Percentiles rank a stretch among this genome's conserved stretches.
These are phyloP conservation scores for Jaenimonas drosophilae DNA, from an alignment of 208 protist species.

Conservation along the genomic window DNA sequence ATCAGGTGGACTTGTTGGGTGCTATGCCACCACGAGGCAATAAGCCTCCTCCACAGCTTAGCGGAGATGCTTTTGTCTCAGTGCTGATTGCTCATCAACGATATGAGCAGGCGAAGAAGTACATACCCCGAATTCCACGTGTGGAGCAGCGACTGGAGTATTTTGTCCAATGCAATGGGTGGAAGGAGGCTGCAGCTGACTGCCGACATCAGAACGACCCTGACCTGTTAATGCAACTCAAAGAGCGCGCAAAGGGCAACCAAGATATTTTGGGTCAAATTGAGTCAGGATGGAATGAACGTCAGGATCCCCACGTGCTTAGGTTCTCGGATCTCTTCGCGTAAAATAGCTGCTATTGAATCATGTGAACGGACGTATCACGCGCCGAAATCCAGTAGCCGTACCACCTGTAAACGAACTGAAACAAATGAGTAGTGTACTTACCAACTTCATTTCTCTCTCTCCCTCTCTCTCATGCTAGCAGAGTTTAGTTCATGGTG, in stretches of 20 bases:
- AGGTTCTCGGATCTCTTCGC: slow-evolving; percentile 35
- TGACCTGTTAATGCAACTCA: slow-evolving; percentile 53
- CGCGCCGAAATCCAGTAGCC: too few relatives aligned
- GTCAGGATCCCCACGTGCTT: slow-evolving; percentile 25
- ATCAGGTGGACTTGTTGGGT: slow-evolving; percentile 52
- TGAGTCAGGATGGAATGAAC: slow-evolving; percentile 53
- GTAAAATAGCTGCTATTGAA: too few relatives aligned
- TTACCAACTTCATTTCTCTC: slow-evolving; percentile 5
- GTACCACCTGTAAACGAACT: too few relatives aligned
- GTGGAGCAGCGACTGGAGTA: slow-evolving; percentile 74
- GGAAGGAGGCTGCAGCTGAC: slow-evolving; percentile 45
- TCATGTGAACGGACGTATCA: too few relatives aligned
- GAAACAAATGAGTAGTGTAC: too few relatives aligned
- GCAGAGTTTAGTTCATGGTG: background rate
- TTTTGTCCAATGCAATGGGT: slow-evolving; percentile 74
- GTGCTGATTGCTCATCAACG: slow-evolving; percentile 40
- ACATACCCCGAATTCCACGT: slow-evolving; percentile 45
- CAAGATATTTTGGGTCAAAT: slow-evolving; percentile 35
- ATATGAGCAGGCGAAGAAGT: slow-evolving; percentile 53
- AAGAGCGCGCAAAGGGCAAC: slow-evolving; percentile 60
- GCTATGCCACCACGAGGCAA: slow-evolving; percentile 9
- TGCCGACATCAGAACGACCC: slow-evolving; percentile 46
- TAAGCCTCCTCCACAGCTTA: slow-evolving; percentile 31
- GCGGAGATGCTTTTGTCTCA: slow-evolving; percentile 35
- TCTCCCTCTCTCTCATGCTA: background rate